phyloP scores from a whole-genome alignment of 768 basidiomycete genomes.

The Agrocybe chaxingu region DNA sequence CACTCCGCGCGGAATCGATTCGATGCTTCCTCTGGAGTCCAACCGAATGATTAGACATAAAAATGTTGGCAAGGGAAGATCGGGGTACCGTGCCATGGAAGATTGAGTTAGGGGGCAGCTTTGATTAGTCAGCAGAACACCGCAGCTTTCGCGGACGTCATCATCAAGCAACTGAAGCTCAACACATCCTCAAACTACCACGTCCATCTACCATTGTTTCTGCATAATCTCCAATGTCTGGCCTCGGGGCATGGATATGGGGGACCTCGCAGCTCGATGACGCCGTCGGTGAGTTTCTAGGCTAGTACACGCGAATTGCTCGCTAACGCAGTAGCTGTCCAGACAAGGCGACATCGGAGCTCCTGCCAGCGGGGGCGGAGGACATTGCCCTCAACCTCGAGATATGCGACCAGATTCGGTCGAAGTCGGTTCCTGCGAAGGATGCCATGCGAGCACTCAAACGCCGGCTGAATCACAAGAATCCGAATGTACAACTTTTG shows the following conservation, averaged over 20 bases:
- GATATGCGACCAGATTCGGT: slow-evolving; percentile 95
- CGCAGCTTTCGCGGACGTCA: no score
- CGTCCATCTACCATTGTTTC: no score
- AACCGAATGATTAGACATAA: no score
- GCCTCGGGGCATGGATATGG: slow-evolving; percentile 71
- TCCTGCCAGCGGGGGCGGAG: slow-evolving; percentile 77
- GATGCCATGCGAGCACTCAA: slow-evolving; percentile 88
- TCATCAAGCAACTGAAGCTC: no score
- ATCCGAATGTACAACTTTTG: slow-evolving; percentile 91
- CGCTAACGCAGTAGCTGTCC: slow-evolving; percentile 10
- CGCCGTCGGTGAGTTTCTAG: slow-evolving; percentile 61
- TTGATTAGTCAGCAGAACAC: no score
- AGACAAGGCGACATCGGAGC: slow-evolving; percentile 96
- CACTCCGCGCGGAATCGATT: no score
- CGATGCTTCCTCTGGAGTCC: no score
- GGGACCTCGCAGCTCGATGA: slow-evolving; percentile 82
- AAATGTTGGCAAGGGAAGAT: no score
- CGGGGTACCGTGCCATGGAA: no score
- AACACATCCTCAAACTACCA: no score
- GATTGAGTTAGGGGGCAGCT: no score
- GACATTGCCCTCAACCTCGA: slow-evolving; percentile 94
- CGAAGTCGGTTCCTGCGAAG: slow-evolving; percentile 81
- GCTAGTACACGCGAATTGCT: neutral
- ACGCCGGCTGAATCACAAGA: slow-evolving; percentile 86
- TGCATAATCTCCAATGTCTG: slow-evolving; percentile 39